Evolutionary conservation across 2,329 filamentous ascomycete genomes (phyloP).

Genomic region (Epichloe coenophiala): DNA sequence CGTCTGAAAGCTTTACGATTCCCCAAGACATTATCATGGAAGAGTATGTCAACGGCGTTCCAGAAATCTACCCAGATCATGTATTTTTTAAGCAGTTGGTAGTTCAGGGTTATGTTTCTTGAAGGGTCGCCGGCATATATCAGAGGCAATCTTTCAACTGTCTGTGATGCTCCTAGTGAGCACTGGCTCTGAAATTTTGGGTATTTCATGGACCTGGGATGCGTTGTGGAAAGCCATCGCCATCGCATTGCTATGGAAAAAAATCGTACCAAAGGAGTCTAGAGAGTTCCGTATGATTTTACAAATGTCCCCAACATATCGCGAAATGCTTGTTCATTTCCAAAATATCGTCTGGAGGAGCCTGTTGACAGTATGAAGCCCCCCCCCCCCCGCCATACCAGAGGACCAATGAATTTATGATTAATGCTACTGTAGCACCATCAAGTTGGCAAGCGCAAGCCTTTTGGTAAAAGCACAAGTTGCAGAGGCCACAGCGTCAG

Average conservation of each 20-base stretch:
- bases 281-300: not conserved
- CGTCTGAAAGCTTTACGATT: not conserved
- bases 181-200: not conserved
- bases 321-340: not conserved
- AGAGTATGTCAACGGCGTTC: conserved; percentile 2
- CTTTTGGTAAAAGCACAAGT: too few relatives aligned
- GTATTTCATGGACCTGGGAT: conserved; percentile 23
- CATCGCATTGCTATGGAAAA: conserved; percentile 6
- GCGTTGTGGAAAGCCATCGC: conserved; percentile 18
- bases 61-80: not conserved
- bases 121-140: not conserved
- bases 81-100: not conserved
- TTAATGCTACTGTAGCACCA: too few relatives aligned
- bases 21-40: not conserved
- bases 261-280: not conserved
- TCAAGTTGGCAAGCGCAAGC: too few relatives aligned
- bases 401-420: too few relatives aligned
- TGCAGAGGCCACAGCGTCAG: too few relatives aligned
- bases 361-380: too few relatives aligned
- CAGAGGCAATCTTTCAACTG: not conserved
- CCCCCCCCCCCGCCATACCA: too few relatives aligned
- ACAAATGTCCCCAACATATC: not conserved
- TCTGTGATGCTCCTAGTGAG: not conserved
- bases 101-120: not conserved
- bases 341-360: too few relatives aligned